phyloP scores from a whole-genome alignment of 495 filamentous ascomycete species.

The Talaromyces nanjingensis region DNA sequence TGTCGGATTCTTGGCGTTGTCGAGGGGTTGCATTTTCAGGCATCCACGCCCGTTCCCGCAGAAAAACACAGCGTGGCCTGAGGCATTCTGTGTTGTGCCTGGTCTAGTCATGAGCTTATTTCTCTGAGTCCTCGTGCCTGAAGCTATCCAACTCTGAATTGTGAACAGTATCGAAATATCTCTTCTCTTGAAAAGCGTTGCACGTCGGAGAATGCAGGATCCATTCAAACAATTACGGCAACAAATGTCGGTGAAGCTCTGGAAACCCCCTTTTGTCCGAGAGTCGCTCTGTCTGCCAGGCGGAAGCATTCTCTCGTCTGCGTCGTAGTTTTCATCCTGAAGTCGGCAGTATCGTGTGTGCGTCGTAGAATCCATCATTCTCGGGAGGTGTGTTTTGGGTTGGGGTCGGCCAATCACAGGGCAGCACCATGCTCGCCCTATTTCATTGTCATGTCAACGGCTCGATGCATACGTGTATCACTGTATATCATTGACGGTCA shows the following conservation, averaged over 20 bases:
- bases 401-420: background rate
- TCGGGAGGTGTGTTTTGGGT: background rate
- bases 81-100: background rate
- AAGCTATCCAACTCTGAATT: background rate
- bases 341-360: conserved; percentile 1
- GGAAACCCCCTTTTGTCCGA: background rate
- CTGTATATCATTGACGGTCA: no score
- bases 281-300: background rate
- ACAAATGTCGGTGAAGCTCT: background rate
- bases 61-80: background rate
- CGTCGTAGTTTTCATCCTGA: conserved; percentile 4
- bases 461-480: background rate
- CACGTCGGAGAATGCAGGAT: background rate
- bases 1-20: background rate
- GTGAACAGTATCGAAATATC: background rate
- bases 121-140: background rate
- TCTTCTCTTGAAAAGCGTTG: background rate
- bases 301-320: background rate
- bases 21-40: background rate
- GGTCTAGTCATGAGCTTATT: background rate
- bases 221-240: background rate
- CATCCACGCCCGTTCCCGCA: background rate
- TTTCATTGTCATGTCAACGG: background rate
- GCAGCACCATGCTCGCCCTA: background rate
- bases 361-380: conserved; percentile 4